Percentiles rank a stretch among this genome's conserved stretches.
Evolutionary conservation across 202 grass and related monocot species (phyloP).

Genomic region (Sporobolus alterniflorus): DNA sequence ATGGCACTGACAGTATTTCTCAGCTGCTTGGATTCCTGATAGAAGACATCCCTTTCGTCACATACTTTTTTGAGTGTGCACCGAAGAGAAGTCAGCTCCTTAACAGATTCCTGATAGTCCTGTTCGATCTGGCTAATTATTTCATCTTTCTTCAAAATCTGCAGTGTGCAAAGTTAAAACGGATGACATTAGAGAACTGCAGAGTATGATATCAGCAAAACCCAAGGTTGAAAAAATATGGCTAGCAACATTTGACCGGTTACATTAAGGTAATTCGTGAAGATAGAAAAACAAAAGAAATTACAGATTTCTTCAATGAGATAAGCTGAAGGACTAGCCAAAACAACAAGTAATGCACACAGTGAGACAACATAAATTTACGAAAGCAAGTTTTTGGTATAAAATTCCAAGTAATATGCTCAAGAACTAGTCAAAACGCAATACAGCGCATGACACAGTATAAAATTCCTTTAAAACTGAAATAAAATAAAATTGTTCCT

Average conservation of each 20-base stretch:
- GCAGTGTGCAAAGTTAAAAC: slow-evolving; percentile 11
- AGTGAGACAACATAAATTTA: neutral
- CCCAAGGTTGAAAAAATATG: neutral
- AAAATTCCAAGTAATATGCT: no score
- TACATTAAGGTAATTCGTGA: neutral
- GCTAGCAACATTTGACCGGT: slow-evolving; percentile 12
- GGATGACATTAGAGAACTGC: neutral
- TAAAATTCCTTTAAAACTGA: slow-evolving; percentile 11
- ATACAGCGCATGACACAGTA: neutral
- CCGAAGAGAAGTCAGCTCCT: slow-evolving; percentile 60
- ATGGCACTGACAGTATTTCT: slow-evolving; percentile 44
- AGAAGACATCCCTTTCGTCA: slow-evolving; percentile 65
- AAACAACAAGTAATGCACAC: neutral
- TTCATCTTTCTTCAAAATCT: slow-evolving; percentile 73
- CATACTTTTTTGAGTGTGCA: slow-evolving; percentile 66
- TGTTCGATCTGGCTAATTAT: slow-evolving; percentile 62
- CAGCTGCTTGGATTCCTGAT: slow-evolving; percentile 63
- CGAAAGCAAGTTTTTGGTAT: no score
- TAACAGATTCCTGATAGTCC: slow-evolving; percentile 56
- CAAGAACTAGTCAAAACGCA: neutral
- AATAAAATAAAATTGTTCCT: neutral
- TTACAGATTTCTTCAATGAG: neutral
- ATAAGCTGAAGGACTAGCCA: slow-evolving; percentile 1
- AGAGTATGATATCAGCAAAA: neutral
- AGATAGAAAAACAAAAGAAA: neutral